Percentiles rank a stretch among this genome's conserved stretches.
Evolutionary conservation across 108 stramenopile genomes (phyloP).

Genomic region (Cyclotella kingstonii): DNA sequence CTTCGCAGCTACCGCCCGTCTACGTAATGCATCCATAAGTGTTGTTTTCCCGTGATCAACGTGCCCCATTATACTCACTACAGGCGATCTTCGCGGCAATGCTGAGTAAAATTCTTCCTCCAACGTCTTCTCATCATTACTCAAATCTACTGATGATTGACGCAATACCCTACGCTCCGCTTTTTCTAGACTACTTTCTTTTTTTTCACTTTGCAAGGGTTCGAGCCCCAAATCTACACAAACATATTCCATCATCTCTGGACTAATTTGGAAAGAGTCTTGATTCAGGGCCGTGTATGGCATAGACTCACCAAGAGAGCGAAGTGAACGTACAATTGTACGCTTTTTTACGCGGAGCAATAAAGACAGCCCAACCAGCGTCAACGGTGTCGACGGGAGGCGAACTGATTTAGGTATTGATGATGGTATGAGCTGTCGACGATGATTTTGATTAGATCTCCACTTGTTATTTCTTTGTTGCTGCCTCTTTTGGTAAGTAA

Average conservation of each 20-base stretch:
- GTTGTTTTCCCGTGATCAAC: conserved; percentile 94
- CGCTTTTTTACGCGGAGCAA: conserved; percentile 31
- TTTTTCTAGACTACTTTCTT: conserved; percentile 15
- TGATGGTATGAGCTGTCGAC: conserved; percentile 7
- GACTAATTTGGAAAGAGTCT: conserved; percentile 28
- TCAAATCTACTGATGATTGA: conserved; percentile 4
- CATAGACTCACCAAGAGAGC: conserved; percentile 20
- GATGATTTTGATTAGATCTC: too few species aligned
- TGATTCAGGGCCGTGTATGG: conserved; percentile 29
- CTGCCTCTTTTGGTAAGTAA: neutral
- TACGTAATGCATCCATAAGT: conserved; percentile 74
- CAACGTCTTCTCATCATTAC: conserved; percentile 23
- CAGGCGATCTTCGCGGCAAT: conserved; percentile 65
- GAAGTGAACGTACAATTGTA: conserved; percentile 31
- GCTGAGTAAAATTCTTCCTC: conserved; percentile 37
- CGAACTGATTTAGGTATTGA: conserved; percentile 29
- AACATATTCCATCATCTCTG: conserved; percentile 41
- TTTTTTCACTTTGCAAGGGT: conserved; percentile 17
- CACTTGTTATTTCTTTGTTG: neutral
- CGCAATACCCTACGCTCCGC: conserved; percentile 22
- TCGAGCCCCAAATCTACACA: conserved; percentile 38
- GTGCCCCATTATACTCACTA: conserved; percentile 87
- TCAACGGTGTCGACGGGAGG: conserved; percentile 78
- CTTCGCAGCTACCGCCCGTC: conserved; percentile 24
- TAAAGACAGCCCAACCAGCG: conserved; percentile 41